Percentiles rank a stretch among this genome's conserved stretches.
Conservation (phyloP, 768 basidiomycete species). For the Ephemerocybe angulata region DNA sequence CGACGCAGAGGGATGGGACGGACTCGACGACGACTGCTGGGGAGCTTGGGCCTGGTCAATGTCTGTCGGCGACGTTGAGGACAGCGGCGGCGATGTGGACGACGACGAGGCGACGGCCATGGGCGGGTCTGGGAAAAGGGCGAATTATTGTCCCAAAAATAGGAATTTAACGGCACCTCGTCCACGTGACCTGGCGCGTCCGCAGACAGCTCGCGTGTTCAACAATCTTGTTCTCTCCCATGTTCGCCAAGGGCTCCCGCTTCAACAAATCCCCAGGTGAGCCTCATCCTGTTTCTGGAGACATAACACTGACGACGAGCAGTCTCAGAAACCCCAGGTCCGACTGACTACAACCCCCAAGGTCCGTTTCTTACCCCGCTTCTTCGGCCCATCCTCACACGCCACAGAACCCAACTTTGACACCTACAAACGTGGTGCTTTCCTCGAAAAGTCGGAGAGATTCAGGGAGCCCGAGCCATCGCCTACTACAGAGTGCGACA, state of each 20-base stretch:
- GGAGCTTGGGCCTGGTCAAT: no score
- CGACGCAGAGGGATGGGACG: slow-evolving; percentile 11
- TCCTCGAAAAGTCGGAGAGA: slow-evolving; percentile 53
- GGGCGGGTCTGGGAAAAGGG: slow-evolving; percentile 6
- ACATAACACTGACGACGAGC: slow-evolving; percentile 1
- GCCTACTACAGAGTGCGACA: not conserved
- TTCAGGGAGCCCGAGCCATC: slow-evolving; percentile 32
- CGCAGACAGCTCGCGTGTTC: slow-evolving; percentile 9
- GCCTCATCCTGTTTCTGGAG: slow-evolving; percentile 1
- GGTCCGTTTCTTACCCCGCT: slow-evolving; percentile 22
- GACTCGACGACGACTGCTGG: slow-evolving; percentile 6
- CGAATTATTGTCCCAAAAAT: slow-evolving; percentile 5
- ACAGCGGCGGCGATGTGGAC: not conserved
- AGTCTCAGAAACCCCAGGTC: slow-evolving; percentile 53
- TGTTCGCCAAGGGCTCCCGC: slow-evolving; percentile 49
- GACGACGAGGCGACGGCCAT: slow-evolving; percentile 7
- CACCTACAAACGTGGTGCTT: slow-evolving; percentile 54
- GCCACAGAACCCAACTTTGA: slow-evolving; percentile 42
- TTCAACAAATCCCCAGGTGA: slow-evolving; percentile 41
- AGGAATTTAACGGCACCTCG: slow-evolving; percentile 1
- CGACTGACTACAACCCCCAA: slow-evolving; percentile 44
- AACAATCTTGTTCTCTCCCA: slow-evolving; percentile 13
- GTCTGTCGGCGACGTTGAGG: slow-evolving; percentile 5
- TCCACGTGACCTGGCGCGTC: slow-evolving; percentile 25
- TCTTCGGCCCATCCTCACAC: not conserved